Conservation (phyloP, 768 basidiomycete genomes). For the Boletus subcaerulescens region DNA sequence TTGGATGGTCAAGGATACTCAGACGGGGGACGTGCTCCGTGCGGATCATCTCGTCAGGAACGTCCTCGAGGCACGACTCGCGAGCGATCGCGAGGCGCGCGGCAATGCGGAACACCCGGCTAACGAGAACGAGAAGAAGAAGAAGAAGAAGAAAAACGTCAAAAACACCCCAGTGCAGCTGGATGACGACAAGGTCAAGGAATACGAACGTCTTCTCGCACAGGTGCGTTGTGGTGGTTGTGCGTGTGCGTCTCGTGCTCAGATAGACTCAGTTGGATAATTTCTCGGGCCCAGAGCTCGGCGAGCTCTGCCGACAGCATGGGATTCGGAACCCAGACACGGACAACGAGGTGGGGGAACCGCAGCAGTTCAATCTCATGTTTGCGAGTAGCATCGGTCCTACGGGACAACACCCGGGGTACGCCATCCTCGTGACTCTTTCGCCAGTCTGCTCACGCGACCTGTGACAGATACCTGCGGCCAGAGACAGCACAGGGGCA, state of each 20-base stretch:
- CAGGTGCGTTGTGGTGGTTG: slow-evolving; percentile 52
- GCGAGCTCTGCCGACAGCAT: slow-evolving; percentile 78
- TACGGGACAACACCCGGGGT: slow-evolving; percentile 96
- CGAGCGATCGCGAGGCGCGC: slow-evolving; percentile 87
- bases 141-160: slow-evolving; percentile 71
- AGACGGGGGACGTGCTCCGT: slow-evolving; percentile 94
- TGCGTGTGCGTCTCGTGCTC: neutral
- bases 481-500: slow-evolving; percentile 99
- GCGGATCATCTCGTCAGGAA: slow-evolving; percentile 95
- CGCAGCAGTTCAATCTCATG: slow-evolving; percentile 98
- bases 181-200: slow-evolving; percentile 65
- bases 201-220: slow-evolving; percentile 84
- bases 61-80: slow-evolving; percentile 86
- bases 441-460: neutral
- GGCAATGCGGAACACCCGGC: slow-evolving; percentile 66
- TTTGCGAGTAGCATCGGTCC: slow-evolving; percentile 97
- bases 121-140: slow-evolving; percentile 45
- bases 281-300: slow-evolving; percentile 85
- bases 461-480: slow-evolving; percentile 72
- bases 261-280: slow-evolving; percentile 55
- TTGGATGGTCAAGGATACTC: slow-evolving; percentile 97
- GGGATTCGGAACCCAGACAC: slow-evolving; percentile 88
- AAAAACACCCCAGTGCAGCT: slow-evolving; percentile 71
- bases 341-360: slow-evolving; percentile 88
- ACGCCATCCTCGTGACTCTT: neutral